Percentiles rank a stretch among this genome's conserved stretches.
phyloP scores from a whole-genome alignment of 2,329 filamentous ascomycete genomes.

The Karstenula rhodostoma region DNA sequence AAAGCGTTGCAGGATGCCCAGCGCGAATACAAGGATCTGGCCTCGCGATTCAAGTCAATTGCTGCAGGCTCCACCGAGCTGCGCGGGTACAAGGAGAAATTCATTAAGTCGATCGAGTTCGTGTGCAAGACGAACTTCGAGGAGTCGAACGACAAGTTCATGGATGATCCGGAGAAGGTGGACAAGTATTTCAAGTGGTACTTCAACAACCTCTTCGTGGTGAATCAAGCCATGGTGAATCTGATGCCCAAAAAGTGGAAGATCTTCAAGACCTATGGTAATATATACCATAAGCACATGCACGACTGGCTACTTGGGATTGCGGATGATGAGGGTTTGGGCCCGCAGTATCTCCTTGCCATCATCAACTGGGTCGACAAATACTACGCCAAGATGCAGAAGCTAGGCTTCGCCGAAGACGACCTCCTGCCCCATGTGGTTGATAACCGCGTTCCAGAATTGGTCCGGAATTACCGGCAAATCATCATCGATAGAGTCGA shows the following conservation, averaged over 20 bases:
- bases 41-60: constrained; percentile 91
- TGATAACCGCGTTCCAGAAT: constrained; percentile 86
- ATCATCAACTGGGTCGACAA: constrained; percentile 96
- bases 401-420: constrained; percentile 79
- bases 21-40: constrained; percentile 94
- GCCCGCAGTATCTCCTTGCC: constrained; percentile 84
- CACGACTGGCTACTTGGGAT: constrained; percentile 87
- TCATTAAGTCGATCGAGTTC: constrained; percentile 79
- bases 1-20: constrained; percentile 92
- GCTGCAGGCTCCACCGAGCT: constrained; percentile 91
- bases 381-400: constrained; percentile 95
- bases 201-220: constrained; percentile 96
- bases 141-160: constrained; percentile 74
- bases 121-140: constrained; percentile 79
- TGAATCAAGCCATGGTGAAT: constrained; percentile 88
- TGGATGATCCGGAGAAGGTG: constrained; percentile 81
- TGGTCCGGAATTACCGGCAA: constrained; percentile 91
- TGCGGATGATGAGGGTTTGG: constrained; percentile 85
- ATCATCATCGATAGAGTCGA: constrained; percentile 96
- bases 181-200: constrained; percentile 94
- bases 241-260: constrained; percentile 97
- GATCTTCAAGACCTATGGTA: constrained; percentile 87
- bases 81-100: constrained; percentile 96
- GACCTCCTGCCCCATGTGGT: constrained; percentile 87
- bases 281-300: constrained; percentile 94